phyloP scores from a whole-genome alignment of 2,329 filamentous ascomycete species.

The Aspergillus sp. region DNA sequence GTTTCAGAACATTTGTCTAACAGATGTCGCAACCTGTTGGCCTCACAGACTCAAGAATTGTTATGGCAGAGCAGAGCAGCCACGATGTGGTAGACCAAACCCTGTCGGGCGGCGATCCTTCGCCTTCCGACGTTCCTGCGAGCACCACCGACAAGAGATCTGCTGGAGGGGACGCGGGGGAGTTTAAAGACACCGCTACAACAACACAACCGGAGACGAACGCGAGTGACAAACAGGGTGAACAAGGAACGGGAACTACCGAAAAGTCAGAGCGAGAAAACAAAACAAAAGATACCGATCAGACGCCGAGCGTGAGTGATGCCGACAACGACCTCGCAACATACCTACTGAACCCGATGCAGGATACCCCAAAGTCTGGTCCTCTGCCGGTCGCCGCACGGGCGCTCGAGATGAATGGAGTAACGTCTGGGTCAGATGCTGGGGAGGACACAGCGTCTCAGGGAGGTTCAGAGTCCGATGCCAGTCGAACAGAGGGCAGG shows the following conservation, averaged over 20 bases:
- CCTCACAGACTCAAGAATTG: slow-evolving; percentile 56
- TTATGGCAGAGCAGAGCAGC: slow-evolving; percentile 71
- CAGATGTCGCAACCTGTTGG: slow-evolving; percentile 32
- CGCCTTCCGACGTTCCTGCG: slow-evolving; percentile 67
- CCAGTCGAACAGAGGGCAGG: slow-evolving; percentile 56
- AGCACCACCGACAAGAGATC: slow-evolving; percentile 56
- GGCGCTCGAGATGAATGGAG: slow-evolving; percentile 43
- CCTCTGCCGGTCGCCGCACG: slow-evolving; percentile 36
- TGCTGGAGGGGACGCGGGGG: slow-evolving; percentile 54
- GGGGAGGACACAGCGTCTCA: slow-evolving; percentile 43
- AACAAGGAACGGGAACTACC: slow-evolving; percentile 24
- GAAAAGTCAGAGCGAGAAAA: slow-evolving; percentile 25
- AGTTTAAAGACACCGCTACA: slow-evolving; percentile 44
- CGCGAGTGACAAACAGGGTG: slow-evolving; percentile 25
- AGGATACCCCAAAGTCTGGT: slow-evolving; percentile 35
- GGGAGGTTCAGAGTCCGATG: slow-evolving; percentile 64
- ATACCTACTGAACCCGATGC: slow-evolving; percentile 21
- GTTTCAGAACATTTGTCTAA: slow-evolving; percentile 33
- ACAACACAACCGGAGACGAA: slow-evolving; percentile 32
- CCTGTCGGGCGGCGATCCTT: slow-evolving; percentile 65
- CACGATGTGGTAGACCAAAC: slow-evolving; percentile 72
- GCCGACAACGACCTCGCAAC: slow-evolving; percentile 13
- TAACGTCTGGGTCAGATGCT: slow-evolving; percentile 37
- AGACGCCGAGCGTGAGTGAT: slow-evolving; percentile 34
- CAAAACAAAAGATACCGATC: slow-evolving; percentile 27